Base-by-base conservation (phyloP, 2,329 filamentous ascomycete genomes). In the Penicillium frequentans region DNA sequence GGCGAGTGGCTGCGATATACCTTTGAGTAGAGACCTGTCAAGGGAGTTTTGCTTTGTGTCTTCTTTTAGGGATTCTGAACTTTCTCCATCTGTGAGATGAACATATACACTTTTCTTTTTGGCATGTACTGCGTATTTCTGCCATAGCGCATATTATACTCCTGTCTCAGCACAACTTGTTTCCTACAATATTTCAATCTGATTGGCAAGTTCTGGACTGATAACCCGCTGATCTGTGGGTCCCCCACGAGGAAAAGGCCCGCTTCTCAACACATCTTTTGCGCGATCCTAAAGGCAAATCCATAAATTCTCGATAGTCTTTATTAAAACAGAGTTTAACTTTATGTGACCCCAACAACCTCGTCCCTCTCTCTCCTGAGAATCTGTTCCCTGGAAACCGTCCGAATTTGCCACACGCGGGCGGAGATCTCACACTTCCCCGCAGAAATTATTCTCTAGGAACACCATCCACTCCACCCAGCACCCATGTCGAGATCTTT, bases 1-100 rank as follows among this genome's bases (percentile, higher is more conserved):
- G 88, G 88, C 21, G 88, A 89, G 73, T 91, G 88, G 87, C 75
- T 91, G 73, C 82, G 87, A 66, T 90, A 90, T 77, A 89, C 81
- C 59, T 87, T 88, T 73, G 84, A 86, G 39, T 79, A 50, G 64
- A 75, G 59, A 27, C 24, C 10, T 24, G 33, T 44, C 26, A 33
- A 57, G 39, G 42, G 29, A 49, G 58, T 59, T 46, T 42, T 39
- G 43, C 50, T 55, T 64, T 60, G 50, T 55, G 24, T 46, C 49
- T 55, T 61, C 57, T 54, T 56, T 44, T 45, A 50, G 49, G 52
- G 50, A 48, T 55, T 58, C 48, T 42, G 48, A 48, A 57, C 21
- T 58, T 57, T 55, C 50, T 52, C 45, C 50, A 35, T 33, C 21
- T 43, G 39, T 43, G 52, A 53, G 58, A 54, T 64, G 58, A 54